Evolutionary conservation across 345 rosid genomes (phyloP), one percentile per base, ranked within the genome.

Genomic region (Lenwebbia sp.): DNA sequence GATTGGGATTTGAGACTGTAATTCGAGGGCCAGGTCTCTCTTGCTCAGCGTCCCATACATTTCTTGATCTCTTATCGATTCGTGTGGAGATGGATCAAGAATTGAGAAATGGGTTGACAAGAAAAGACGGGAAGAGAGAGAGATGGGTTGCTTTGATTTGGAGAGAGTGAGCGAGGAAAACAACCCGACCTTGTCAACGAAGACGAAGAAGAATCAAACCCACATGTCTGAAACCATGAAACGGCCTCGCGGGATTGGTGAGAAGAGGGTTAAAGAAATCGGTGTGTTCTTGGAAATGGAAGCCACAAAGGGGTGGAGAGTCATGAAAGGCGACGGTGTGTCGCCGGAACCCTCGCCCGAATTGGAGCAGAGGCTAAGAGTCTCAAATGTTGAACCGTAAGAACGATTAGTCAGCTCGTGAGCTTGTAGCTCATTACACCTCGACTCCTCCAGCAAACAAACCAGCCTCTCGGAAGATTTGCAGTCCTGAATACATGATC

Each of bases 1-100:
- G 87, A 93, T 91, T 50, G 95, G 93, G 86, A 95, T 89, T 91
- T 95, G 99, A 25, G 94, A 89, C 88, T 94, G 98, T 4, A 94
- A 88, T 85, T 95, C 98, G 30, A 94, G 86, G 23, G 96, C 88
- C 40, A 95, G 65, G 85, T 98, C 98, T 81, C 96, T 89, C 84
- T 90, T 92, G 93, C 91, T 93, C 85, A 93, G 91, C 74, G 94
- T 89, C 62, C 94, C 92, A 85, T 92, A 94, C 98, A 95, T 97
- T 83, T 85, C 54, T 70, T 21, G 22, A 13, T 52, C 57, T 82
- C 28, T 21, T 58, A 58, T 56, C 50, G 53, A 28, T 57, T 51
- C 54, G 22, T 15, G 19, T n/a, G 41, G 75, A 30, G 22, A 33
- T 14, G 13, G 52, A 82, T 47, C 83, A 47, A 44, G 55, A 82